These are phyloP conservation scores for Penicillium argentinense DNA, from an alignment of 495 filamentous ascomycete genomes.

Conservation along the genomic window DNA sequence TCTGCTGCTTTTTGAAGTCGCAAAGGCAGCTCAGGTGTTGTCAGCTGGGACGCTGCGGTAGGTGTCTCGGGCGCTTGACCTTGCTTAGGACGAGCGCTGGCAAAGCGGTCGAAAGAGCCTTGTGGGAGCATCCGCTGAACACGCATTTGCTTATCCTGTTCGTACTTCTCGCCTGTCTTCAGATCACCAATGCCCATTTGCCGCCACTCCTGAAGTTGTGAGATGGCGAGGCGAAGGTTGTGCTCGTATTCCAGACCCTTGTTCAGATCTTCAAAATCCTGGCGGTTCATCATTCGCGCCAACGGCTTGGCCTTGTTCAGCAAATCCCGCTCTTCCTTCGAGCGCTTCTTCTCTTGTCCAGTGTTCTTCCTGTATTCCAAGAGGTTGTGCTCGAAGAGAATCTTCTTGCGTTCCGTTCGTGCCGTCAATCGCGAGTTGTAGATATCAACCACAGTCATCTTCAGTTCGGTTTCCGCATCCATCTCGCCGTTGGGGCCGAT, in stretches of 20 bases:
- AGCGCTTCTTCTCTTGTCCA: slow-evolving; percentile 86
- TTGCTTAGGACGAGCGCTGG: slow-evolving; percentile 55
- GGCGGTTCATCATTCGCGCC: slow-evolving; percentile 91
- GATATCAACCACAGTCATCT: slow-evolving; percentile 97
- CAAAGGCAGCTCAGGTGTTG: slow-evolving; percentile 71
- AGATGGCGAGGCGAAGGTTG: slow-evolving; percentile 84
- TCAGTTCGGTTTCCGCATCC: slow-evolving; percentile 94
- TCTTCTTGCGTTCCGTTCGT: slow-evolving; percentile 91
- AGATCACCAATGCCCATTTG: slow-evolving; percentile 78
- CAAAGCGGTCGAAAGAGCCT: slow-evolving; percentile 79
- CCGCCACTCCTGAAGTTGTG: slow-evolving; percentile 93
- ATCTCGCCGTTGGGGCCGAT: slow-evolving; percentile 80
- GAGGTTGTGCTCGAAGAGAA: slow-evolving; percentile 92
- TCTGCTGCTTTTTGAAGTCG: slow-evolving; percentile 50
- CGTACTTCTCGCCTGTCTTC: slow-evolving; percentile 88
- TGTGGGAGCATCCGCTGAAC: slow-evolving; percentile 68
- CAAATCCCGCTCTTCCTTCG: slow-evolving; percentile 90
- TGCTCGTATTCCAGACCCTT: slow-evolving; percentile 84
- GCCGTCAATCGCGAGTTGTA: slow-evolving; percentile 92
- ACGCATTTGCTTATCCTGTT: slow-evolving; percentile 79
- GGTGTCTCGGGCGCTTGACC: slow-evolving; percentile 64
- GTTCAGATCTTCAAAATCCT: slow-evolving; percentile 84
- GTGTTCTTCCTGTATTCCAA: slow-evolving; percentile 90
- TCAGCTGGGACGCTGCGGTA: slow-evolving; percentile 67
- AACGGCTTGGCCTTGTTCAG: slow-evolving; percentile 93